Evolutionary conservation across 257 asterid genomes (phyloP).

Genomic region (Solanum lycopersicoides): DNA sequence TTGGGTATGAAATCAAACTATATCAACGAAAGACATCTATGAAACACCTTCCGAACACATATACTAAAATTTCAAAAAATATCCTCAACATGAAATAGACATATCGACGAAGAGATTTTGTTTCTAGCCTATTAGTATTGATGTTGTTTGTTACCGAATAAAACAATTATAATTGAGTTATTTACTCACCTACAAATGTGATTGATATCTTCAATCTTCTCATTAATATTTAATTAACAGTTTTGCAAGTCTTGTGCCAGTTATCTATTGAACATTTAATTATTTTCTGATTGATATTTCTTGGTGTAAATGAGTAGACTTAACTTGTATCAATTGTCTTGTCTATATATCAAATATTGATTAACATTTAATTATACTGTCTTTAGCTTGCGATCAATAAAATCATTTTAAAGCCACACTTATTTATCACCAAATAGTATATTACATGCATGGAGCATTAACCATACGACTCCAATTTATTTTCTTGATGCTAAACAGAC

Average conservation of each 20-base stretch:
- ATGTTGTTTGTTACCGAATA: background rate
- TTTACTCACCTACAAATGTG: background rate
- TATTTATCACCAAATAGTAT: background rate
- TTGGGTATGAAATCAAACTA: too few relatives aligned
- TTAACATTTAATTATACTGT: background rate
- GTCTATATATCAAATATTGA: background rate
- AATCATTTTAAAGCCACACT: background rate
- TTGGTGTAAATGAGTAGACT: background rate
- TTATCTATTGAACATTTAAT: too few relatives aligned
- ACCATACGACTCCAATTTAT: background rate
- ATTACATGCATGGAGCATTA: background rate
- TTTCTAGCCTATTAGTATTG: background rate
- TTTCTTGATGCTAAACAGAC: too few relatives aligned
- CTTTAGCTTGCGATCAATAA: background rate
- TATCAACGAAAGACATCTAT: rapidly evolving
- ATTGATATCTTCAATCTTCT: background rate
- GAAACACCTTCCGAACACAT: too few relatives aligned
- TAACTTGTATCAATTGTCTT: background rate
- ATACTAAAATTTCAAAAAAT: too few relatives aligned
- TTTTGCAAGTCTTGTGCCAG: background rate
- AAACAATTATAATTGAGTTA: background rate
- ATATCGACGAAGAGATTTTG: background rate
- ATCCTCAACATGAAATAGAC: too few relatives aligned
- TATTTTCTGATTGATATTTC: too few relatives aligned
- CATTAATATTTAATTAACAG: background rate